phyloP scores from a whole-genome alignment of 345 rosid species.

The Bruguiera sexangula region DNA sequence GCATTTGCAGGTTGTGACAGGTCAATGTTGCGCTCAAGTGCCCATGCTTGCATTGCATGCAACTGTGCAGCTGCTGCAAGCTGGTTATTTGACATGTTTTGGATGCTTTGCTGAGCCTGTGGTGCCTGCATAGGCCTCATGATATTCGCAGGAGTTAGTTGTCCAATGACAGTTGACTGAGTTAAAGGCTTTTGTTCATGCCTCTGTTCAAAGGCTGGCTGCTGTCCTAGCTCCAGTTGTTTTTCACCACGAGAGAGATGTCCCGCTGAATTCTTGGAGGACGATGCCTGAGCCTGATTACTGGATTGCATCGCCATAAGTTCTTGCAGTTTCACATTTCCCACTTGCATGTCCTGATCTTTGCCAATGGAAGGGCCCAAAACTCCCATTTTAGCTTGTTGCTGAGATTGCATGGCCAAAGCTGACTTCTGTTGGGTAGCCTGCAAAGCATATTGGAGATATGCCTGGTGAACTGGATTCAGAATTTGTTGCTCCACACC shows the following conservation, averaged over 20 bases:
- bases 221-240: slow-evolving; percentile 58
- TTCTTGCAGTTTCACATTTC: slow-evolving; percentile 80
- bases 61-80: slow-evolving; percentile 72
- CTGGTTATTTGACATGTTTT: slow-evolving; percentile 61
- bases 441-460: slow-evolving; percentile 71
- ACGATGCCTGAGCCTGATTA: slow-evolving; percentile 74
- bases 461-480: slow-evolving; percentile 83
- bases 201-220: slow-evolving; percentile 52
- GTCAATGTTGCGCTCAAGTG: slow-evolving; percentile 79
- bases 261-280: slow-evolving; percentile 68
- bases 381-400: slow-evolving; percentile 77
- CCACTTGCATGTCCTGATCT: slow-evolving; percentile 63
- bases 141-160: slow-evolving; percentile 50
- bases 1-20: slow-evolving; percentile 88
- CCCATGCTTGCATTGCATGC: slow-evolving; percentile 87
- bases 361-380: slow-evolving; percentile 49
- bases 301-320: slow-evolving; percentile 64
- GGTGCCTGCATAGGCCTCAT: slow-evolving; percentile 69
- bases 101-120: slow-evolving; percentile 54
- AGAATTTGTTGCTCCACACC: slow-evolving; percentile 57
- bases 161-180: slow-evolving; percentile 54
- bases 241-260: slow-evolving; percentile 61
- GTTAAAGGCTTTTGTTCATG: slow-evolving; percentile 50
- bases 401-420: slow-evolving; percentile 48
- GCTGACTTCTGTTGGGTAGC: slow-evolving; percentile 62